phyloP scores from a whole-genome alignment of 768 basidiomycete genomes.

The Hericium alpestre region DNA sequence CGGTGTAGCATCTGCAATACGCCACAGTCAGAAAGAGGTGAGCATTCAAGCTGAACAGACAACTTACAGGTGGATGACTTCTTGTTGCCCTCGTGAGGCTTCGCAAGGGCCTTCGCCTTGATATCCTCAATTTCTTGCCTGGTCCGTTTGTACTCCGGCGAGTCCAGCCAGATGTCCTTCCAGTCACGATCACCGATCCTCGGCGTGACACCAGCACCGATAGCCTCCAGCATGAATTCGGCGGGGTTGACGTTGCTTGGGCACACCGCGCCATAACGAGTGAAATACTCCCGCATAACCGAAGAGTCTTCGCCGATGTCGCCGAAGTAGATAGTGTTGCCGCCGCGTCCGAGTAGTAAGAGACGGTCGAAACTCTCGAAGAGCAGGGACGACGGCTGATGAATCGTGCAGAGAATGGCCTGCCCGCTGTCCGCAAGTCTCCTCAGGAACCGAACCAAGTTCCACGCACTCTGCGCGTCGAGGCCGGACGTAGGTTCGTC shows the following conservation, averaged over 20 bases:
- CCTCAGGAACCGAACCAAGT: slow-evolving; percentile 70
- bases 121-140: slow-evolving; percentile 32
- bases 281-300: slow-evolving; percentile 68
- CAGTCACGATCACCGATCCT: slow-evolving; percentile 74
- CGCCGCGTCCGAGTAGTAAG: slow-evolving; percentile 64
- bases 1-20: slow-evolving; percentile 30
- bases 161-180: slow-evolving; percentile 79
- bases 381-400: slow-evolving; percentile 77
- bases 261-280: slow-evolving; percentile 61
- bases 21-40: slow-evolving; percentile 41
- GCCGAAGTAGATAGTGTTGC: slow-evolving; percentile 88
- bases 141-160: slow-evolving; percentile 38
- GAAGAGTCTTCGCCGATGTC: slow-evolving; percentile 72
- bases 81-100: not conserved
- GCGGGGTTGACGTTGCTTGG: slow-evolving; percentile 73
- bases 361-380: slow-evolving; percentile 82
- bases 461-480: slow-evolving; percentile 69
- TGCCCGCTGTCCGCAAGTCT: slow-evolving; percentile 83
- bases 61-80: slow-evolving; percentile 6
- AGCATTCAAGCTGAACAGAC: not conserved
- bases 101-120: slow-evolving; percentile 19
- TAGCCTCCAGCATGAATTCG: slow-evolving; percentile 72
- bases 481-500: slow-evolving; percentile 46
- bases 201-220: slow-evolving; percentile 72
- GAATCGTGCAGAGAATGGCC: slow-evolving; percentile 85